Base-by-base conservation (phyloP, 257 asterid genomes). In the Eustoma russellianum region DNA sequence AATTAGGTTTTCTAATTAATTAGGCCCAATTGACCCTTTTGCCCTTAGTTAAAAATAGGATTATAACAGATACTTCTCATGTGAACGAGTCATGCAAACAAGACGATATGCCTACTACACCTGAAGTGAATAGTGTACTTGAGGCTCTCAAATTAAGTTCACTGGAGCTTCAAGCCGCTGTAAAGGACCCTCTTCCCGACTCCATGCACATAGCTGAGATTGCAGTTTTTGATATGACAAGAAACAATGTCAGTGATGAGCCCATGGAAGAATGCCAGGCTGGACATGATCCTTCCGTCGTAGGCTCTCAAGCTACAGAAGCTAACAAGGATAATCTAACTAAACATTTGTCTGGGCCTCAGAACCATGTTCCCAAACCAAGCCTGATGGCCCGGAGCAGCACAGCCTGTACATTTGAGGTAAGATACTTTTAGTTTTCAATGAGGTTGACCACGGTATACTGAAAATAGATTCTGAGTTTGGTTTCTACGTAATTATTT, bases 151-250 rank as follows among this genome's bases (percentile, higher is more conserved):
- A 64, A 51, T 53, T 56, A 44, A 82, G 94, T 63, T 69, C 75
- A 17, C 16, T 34, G 68, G 95, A 84, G 68, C 92, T 82, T 53
- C 83, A 57, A 30, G 89, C 85, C 16, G 73, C 59, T 94, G 95
- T 82, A 14, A 74, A 65, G 63, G 95, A 91, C 66, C 95, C 98
- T 6, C 87, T 87, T 54, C 96, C 95, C 5, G 84, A 78, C 41
- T 94, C 95, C 46, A 43, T 82, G 55, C 66, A 44, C 53, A 7
- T 62, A 48, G 90, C 95, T 41, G 81, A 74, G 52, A 33, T 4
- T 38, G 43, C 2, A 41, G 48, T 80, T 40, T 41, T 66, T 53
- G 28, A 33, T 13, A 34, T n/a, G 51, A 54, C 52, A 50, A 61
- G 62, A 52, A 50, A 46, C 62, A 54, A 54, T 38, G 53, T n/a